Base-by-base conservation (phyloP, 1,139 yeast genomes). In the Magnusiomyces suaveolens region DNA sequence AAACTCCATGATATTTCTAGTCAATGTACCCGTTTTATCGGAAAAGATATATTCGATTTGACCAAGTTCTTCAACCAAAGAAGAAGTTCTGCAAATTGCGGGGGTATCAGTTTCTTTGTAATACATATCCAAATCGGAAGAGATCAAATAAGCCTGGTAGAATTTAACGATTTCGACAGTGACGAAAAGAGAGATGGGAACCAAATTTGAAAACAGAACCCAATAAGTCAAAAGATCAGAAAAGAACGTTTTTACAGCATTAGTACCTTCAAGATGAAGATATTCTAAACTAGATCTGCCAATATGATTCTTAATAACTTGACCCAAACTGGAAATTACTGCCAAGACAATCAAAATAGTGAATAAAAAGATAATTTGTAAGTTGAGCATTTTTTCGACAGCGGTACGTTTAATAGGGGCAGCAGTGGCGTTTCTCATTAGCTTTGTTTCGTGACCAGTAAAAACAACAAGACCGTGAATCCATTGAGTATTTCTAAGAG, bases 401-500 rank as follows among this genome's bases (percentile, higher is more conserved):
- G 96, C 96, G 0, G 98, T 94, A 64, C 95, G 79, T 67, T 94
- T 94, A 64, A 94, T 94, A 2, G 98, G 98, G 0, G 99, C 84
- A 2, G 98, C 97, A 1, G 97, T 90, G 14, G 99, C 98, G 72
- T 94, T 94, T 66, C 98, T 81, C 98, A 94, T 92, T 60, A 94
- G 77, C 66, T 94, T 94, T 0, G 99, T 92, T 71, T 94, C 98
- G 68, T 94, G 98, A 32, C 98, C 99, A 0, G 99, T 94, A 67
- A 92, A 94, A 1, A 92, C 81, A 1, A 87, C 97, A 50, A 89
- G 77, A 32, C 98, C 98, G 64, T 88, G 89, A 49, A 94, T 81
- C 97, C 97, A 94, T 51, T 84, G 88, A 0, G 98, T 94, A 65
- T 94, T 94, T 69, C 97, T 79, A 60, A 94, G 75, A 3, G 95